Conservation (phyloP, 75 land plant species). For the Cupressus sempervirens region DNA sequence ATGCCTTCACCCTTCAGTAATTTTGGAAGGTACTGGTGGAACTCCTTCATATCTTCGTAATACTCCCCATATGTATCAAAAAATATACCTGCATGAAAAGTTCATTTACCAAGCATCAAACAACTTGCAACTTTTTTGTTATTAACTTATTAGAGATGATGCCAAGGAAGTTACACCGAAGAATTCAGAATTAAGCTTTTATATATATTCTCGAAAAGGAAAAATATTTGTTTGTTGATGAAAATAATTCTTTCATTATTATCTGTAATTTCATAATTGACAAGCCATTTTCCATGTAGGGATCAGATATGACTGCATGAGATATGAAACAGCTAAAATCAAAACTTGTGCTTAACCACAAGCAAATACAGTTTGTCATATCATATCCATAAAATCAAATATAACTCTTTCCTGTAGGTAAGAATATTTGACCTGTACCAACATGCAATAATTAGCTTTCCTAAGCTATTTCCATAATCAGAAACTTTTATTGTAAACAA, state of each 20-base stretch:
- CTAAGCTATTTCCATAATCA: too few species aligned
- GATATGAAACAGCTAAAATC: background rate
- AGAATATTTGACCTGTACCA: background rate
- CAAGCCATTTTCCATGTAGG: background rate
- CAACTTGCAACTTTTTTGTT: background rate
- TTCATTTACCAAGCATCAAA: background rate
- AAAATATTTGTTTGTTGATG: background rate
- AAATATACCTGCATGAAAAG: constrained; percentile 64
- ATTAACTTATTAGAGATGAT: background rate
- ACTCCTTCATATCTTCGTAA: constrained; percentile 88
- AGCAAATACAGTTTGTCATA: background rate
- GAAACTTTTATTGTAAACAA: background rate
- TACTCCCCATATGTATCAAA: constrained; percentile 98
- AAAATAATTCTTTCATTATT: background rate
- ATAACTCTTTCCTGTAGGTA: background rate
- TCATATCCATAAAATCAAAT: background rate
- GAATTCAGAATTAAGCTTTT: background rate
- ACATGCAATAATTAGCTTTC: background rate
- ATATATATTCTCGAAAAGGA: background rate
- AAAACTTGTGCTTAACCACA: background rate
- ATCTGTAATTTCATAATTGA: background rate
- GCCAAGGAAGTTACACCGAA: background rate
- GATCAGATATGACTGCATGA: background rate
- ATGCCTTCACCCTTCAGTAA: constrained; percentile 87
- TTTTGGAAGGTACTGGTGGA: constrained; percentile 76